Evolutionary conservation across 1,139 yeast genomes (phyloP).

Genomic region (Debaryomyces fabryi): DNA sequence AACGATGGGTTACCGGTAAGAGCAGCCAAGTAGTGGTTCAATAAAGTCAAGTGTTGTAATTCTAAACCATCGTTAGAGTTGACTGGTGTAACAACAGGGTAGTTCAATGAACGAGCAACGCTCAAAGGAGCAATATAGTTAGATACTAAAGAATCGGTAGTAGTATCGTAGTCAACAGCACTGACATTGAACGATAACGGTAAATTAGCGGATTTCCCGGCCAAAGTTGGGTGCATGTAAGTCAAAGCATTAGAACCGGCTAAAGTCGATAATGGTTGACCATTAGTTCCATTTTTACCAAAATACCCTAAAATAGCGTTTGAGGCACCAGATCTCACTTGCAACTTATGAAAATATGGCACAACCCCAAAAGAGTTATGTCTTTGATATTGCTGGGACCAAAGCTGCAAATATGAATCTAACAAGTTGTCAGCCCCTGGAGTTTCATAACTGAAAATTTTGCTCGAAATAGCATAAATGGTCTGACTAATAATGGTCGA

Average conservation of each 20-base stretch:
- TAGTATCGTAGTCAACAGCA: conserved; percentile 67
- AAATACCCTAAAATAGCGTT: conserved; percentile 77
- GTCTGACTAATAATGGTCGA: conserved; percentile 65
- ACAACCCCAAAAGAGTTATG: conserved; percentile 56
- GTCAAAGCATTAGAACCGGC: conserved; percentile 70
- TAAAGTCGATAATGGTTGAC: conserved; percentile 53
- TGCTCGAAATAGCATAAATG: conserved; percentile 61
- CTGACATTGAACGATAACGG: conserved; percentile 75
- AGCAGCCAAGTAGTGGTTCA: conserved; percentile 64
- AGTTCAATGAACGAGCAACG: conserved; percentile 64
- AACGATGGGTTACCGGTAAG: conserved; percentile 59
- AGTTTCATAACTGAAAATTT: conserved; percentile 71
- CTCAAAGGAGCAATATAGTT: conserved; percentile 69
- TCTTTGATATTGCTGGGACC: conserved; percentile 58
- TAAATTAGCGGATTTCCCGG: conserved; percentile 42
- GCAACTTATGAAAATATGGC: conserved; percentile 63
- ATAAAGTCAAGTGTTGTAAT: conserved; percentile 66
- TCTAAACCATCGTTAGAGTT: conserved; percentile 52
- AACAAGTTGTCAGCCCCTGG: conserved; percentile 63
- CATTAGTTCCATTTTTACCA: conserved; percentile 40
- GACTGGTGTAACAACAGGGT: conserved; percentile 75
- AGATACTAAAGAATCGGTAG: conserved; percentile 54
- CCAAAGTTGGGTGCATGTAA: conserved; percentile 60
- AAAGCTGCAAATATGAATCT: conserved; percentile 60
- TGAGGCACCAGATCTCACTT: conserved; percentile 86